Percentiles rank a stretch among this genome's conserved stretches.
These are phyloP conservation scores for Penicillium occitanis DNA, from an alignment of 2,329 filamentous ascomycete species.

Conservation along the genomic window DNA sequence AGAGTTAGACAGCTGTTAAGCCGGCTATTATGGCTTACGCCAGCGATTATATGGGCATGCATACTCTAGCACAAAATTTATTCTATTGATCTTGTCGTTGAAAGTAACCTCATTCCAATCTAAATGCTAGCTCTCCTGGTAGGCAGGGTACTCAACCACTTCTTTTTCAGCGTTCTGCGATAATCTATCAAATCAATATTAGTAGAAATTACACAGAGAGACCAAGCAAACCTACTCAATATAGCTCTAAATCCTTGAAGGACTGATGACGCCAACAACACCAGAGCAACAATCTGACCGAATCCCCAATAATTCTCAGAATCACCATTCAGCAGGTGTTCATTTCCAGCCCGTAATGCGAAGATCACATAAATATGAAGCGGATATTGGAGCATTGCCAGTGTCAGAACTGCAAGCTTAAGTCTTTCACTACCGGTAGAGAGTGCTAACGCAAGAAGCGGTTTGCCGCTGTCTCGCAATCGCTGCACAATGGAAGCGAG, in stretches of 20 bases:
- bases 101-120: not conserved
- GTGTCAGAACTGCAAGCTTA: not conserved
- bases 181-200: not conserved
- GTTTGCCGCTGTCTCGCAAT: not conserved
- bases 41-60: too few relatives aligned
- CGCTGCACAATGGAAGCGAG: not conserved
- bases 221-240: not conserved
- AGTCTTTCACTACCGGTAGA: not conserved
- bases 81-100: not conserved
- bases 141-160: not conserved
- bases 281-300: constrained; percentile 5
- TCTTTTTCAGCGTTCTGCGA: not conserved
- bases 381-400: constrained; percentile 10
- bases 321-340: constrained; percentile 2
- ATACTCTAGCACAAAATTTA: not conserved
- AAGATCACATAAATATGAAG: constrained; percentile 8
- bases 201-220: not conserved
- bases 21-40: not conserved
- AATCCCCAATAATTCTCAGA: constrained; percentile 14
- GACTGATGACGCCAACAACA: constrained; percentile 6
- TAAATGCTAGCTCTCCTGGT: not conserved
- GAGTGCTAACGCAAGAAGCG: not conserved
- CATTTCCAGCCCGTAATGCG: not conserved
- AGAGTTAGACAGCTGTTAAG: not conserved
- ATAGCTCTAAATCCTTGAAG: constrained; percentile 7